Base-by-base conservation (phyloP, 1,284 basidiomycete species). In the Trichosporon sp. region DNA sequence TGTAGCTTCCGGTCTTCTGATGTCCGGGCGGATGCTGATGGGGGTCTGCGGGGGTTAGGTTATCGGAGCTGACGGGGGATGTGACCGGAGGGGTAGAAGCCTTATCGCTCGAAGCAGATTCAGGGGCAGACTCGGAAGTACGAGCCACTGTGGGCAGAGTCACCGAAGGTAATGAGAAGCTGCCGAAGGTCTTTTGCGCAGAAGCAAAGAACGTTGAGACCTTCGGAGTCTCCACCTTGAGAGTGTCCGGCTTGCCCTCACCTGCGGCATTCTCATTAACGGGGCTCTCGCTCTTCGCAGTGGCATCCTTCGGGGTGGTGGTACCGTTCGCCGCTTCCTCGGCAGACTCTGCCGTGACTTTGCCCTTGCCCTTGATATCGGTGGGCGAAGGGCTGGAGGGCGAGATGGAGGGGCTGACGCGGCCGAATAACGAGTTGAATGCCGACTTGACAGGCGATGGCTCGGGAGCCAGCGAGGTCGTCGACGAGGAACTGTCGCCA, bases 141-240 rank as follows among this genome's bases (percentile, higher is more conserved):
- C 56, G 56, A 60, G 27, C 56, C 15, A 60, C 29, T 60, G 56
- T 31, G 18, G 56, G 56, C 29, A 60, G 29, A 18, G 56, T 60
- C 56, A 60, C 56, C 56, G 56, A 60, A 31, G 56, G 56, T 60
- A 60, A 60, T 18, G 56, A 60, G 29, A 60, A 60, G 27, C 56
- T 29, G 56, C 56, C 56, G 12, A 60, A 60, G 8, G 56, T 60
- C 56, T 60, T 60, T 3, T 31, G 27, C 29, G 56, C 56, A 60
- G 56, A 60, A 7, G 56, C 56, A n/a, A 60, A 60, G 56, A 60
- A 60, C 18, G 56, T 31, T 18, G 56, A 60, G 56, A 60, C 56
- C 56, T 31, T 60, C 15, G 56, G 56, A 31, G 56, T 60, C 18
- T 60, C 56, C 15, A 31, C 27, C 56, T 60, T 60, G 56, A 60